Base-by-base conservation (phyloP, 129 eudicot genomes). In the Deinandra increscens region DNA sequence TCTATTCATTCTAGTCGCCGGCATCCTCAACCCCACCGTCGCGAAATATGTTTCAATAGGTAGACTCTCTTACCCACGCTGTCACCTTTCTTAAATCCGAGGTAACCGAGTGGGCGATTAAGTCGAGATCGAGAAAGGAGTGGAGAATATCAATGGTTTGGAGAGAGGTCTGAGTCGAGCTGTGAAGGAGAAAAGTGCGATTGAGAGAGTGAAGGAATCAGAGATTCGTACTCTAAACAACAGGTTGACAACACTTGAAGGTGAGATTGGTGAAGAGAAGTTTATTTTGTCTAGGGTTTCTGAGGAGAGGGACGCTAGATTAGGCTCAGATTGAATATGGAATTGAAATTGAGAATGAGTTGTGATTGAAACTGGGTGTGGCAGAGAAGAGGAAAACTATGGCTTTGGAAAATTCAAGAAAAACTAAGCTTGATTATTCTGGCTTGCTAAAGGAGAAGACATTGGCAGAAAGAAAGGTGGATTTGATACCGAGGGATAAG, bases 281-380 rank as follows among this genome's bases (percentile, higher is more conserved):
- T 77, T 60, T 43, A 71, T 62, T 38, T 83, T 74, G 18, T 54
- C 44, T 31, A 22, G 60, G 18, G 79, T 80, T 60, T 11, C 50
- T 13, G 29, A 59, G 8, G 96, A 84, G 77, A 82, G 85, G 54
- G 90, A 84, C 71, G 94, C 75, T n/a, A n/a, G 13, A 33, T 86
- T 20, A 74, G 64, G 71, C 12, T n/a, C 64, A 60, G 71, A 46
- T 84, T 23, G 83, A 82, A 53, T 66, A 29, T 3, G 55, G 66
- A 33, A 55, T 81, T 29, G 68, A 58, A 44, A 79, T 78, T 42
- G 64, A 71, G 15, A 44, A 66, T 4, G 74, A 36, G 19, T 60
- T 89, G 80, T 72, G 69, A 3, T 20, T 11, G 51, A 78, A 72
- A 59, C 48, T 86, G 39, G 42, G 7, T 41, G 86, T 80, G 59